A percentile compares a stretch with the other conserved stretches of the same genome.
These are phyloP conservation scores for Scheffersomyces lignicola DNA, from an alignment of 1,139 yeast species.

Conservation along the genomic window DNA sequence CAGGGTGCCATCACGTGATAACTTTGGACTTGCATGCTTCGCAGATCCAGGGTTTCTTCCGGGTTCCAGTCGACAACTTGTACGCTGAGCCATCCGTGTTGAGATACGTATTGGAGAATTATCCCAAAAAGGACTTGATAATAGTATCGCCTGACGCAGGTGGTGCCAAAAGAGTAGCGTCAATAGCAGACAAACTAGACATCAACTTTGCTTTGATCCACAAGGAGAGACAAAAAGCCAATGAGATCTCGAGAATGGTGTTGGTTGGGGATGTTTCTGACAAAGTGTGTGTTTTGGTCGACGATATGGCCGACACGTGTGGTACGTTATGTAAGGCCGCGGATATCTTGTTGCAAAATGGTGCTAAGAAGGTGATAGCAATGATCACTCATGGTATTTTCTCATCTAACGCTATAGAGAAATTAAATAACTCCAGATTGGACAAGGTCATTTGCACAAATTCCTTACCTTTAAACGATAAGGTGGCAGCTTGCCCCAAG, in stretches of 20 bases:
- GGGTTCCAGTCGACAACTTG: conserved; percentile 92
- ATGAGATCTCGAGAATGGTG: conserved; percentile 93
- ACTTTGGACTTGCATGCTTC: conserved; percentile 98
- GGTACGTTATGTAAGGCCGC: conserved; percentile 97
- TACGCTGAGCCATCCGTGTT: conserved; percentile 96
- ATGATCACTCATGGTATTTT: conserved; percentile 95
- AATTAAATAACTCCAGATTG: conserved; percentile 75
- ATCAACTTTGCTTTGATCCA: conserved; percentile 94
- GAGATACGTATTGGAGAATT: conserved; percentile 76
- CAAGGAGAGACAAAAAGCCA: conserved; percentile 93
- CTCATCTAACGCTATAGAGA: conserved; percentile 83
- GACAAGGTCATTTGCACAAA: conserved; percentile 89
- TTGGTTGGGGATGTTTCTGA: conserved; percentile 92
- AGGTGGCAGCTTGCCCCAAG: conserved; percentile 67
- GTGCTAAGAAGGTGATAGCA: conserved; percentile 85
- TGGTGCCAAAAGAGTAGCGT: conserved; percentile 98
- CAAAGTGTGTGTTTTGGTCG: conserved; percentile 86
- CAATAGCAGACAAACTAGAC: conserved; percentile 88
- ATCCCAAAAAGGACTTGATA: conserved; percentile 66
- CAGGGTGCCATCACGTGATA: conserved; percentile 95
- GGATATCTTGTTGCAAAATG: conserved; percentile 77
- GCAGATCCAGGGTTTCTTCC: conserved; percentile 96
- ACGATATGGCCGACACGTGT: conserved; percentile 99
- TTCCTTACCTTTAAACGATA: conserved; percentile 88
- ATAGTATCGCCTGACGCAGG: conserved; percentile 98